Evolutionary conservation across 495 filamentous ascomycete species (phyloP), one percentile per base, ranked within the genome.

Genomic region (Trichoderma orchidacearum): DNA sequence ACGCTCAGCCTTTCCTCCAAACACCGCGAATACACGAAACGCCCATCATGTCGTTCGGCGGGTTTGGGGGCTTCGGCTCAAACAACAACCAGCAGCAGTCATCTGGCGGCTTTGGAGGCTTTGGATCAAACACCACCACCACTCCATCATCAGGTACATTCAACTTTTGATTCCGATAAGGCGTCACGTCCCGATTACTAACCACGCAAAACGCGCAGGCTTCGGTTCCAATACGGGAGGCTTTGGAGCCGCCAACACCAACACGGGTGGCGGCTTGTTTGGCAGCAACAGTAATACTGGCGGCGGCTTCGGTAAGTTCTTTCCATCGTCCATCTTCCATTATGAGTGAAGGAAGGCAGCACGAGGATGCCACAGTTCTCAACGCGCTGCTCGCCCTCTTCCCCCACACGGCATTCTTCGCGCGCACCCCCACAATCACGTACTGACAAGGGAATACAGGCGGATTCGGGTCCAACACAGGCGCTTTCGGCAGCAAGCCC

Each of bases 41-140:
- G 41, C 41, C 41, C 41, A 48, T 27, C 68, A 79, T 79, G 70
- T 72, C 73, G 57, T 78, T 78, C 62, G 70, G 74, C 63, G 68
- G 69, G 59, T 69, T 74, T 58, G 66, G 68, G 21, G 75, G 78
- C 63, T 85, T 85, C 67, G 82, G 83, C 64, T 73, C 79, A 62
- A 62, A 62, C 50, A 80, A 75, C 59, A 81, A 80, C 63, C 70
- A 77, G 35, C 76, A 80, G 65, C 72, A 77, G 59, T 75, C 73
- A 55, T n/a, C n/a, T n/a, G 73, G 73, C 59, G 78, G 74, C 56
- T 85, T 77, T 61, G 68, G 67, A 53, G 74, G 74, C 21, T 75
- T 85, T 65, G 80, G 81, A 56, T 59, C 75, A 17, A 82, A 72
- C 64, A 79, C 72, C 62, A 78, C 75, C 59, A 66, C 63, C 57